These are phyloP conservation scores for Geosmithia flava DNA, from an alignment of 2,329 filamentous ascomycete genomes.

Conservation along the genomic window DNA sequence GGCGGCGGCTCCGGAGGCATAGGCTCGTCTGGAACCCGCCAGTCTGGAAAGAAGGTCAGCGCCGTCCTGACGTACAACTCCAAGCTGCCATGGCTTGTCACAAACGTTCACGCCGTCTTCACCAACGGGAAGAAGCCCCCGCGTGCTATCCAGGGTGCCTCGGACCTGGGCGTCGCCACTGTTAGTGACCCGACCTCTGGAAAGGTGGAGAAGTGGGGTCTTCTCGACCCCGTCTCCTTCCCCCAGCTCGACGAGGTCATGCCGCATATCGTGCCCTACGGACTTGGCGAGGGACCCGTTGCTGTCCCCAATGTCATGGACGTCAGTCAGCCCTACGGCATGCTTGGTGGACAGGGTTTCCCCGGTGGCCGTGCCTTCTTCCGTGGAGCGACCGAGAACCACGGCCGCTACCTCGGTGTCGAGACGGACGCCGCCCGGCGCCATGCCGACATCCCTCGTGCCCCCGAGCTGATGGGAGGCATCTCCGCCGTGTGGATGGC, in stretches of 20 bases:
- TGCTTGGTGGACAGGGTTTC: conserved; percentile 75
- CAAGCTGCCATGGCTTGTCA: conserved; percentile 67
- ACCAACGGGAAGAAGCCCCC: conserved; percentile 60
- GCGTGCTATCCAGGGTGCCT: conserved; percentile 70
- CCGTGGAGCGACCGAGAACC: conserved; percentile 59
- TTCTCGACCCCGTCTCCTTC: conserved; percentile 62
- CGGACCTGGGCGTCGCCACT: conserved; percentile 66
- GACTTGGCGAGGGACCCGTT: conserved; percentile 65
- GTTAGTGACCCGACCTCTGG: conserved; percentile 67
- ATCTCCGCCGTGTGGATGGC: conserved; percentile 82
- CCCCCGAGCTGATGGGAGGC: conserved; percentile 57
- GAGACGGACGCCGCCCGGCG: conserved; percentile 49
- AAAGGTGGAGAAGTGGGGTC: conserved; percentile 72
- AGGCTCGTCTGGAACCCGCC: conserved; percentile 36
- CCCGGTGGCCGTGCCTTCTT: conserved; percentile 75
- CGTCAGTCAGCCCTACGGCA: conserved; percentile 72
- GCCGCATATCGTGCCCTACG: conserved; percentile 62
- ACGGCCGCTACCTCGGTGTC: conserved; percentile 60
- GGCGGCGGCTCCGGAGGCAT: conserved; percentile 37
- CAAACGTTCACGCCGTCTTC: conserved; percentile 69
- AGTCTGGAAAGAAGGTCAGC: conserved; percentile 50
- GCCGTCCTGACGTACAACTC: conserved; percentile 80
- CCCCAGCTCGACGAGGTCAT: conserved; percentile 69
- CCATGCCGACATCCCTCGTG: conserved; percentile 62
- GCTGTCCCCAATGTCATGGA: conserved; percentile 82